phyloP scores from a whole-genome alignment of 2,329 filamentous ascomycete species.

The Trichoderma atroviride region DNA sequence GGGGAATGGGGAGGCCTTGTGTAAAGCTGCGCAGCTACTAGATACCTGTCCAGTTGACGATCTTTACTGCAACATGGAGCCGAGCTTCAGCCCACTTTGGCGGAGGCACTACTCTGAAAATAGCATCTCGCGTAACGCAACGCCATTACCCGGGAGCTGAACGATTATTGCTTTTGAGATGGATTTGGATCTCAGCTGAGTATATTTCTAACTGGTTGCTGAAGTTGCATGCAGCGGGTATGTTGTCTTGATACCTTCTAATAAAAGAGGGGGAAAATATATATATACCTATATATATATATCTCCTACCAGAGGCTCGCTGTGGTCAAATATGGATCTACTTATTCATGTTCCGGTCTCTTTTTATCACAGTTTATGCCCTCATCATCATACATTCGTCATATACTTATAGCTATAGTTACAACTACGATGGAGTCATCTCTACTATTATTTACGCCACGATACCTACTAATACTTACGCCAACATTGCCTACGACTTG shows the following conservation, averaged over 20 bases:
- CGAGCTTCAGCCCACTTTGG: neutral
- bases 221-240: neutral
- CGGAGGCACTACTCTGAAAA: neutral
- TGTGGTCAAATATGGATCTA: neutral
- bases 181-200: neutral
- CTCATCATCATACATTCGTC: neutral
- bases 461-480: neutral
- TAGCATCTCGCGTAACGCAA: neutral
- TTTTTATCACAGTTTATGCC: neutral
- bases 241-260: neutral
- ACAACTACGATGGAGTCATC: neutral
- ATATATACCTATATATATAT: too few relatives aligned
- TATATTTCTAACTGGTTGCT: neutral
- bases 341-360: neutral
- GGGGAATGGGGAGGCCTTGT: neutral
- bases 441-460: neutral
- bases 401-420: neutral
- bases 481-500: neutral
- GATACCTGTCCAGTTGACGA: neutral
- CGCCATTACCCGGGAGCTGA: neutral
- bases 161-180: neutral
- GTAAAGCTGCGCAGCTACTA: neutral
- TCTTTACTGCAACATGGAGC: neutral
- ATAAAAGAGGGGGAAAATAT: neutral
- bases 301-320: neutral